A percentile compares a stretch with the other conserved stretches of the same genome.
phyloP scores from a whole-genome alignment of 2,329 filamentous ascomycete species.

The Trichoderma asperellum region DNA sequence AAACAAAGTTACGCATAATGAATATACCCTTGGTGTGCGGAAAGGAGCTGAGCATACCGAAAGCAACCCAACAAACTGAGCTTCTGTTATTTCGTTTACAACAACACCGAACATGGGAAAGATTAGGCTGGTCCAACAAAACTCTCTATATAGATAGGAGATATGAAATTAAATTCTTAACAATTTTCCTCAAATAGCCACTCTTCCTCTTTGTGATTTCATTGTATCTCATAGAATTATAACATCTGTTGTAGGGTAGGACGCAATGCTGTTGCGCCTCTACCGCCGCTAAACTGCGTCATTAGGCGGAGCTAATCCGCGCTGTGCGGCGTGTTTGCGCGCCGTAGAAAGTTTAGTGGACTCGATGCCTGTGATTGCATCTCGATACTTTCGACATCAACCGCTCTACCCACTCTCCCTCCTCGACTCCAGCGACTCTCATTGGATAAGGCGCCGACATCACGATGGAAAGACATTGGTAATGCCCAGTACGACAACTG shows the following conservation, averaged over 20 bases:
- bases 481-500: neutral
- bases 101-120: no score
- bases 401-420: neutral
- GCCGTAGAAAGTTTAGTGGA: constrained; percentile 31
- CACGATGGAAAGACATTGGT: neutral
- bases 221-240: neutral
- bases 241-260: neutral
- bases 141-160: neutral
- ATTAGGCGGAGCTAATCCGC: constrained; percentile 16
- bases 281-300: neutral
- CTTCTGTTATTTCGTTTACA: neutral
- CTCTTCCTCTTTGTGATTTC: neutral
- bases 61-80: neutral
- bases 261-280: neutral
- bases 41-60: neutral
- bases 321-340: constrained; percentile 4
- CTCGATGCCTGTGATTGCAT: neutral
- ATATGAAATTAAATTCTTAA: neutral
- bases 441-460: neutral
- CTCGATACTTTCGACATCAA: neutral
- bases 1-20: neutral
- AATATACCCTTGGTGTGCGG: neutral
- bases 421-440: neutral
- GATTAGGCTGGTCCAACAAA: neutral
- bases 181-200: neutral